phyloP scores from a whole-genome alignment of 177 flowering plant genomes.

The Vitis hybrid region DNA sequence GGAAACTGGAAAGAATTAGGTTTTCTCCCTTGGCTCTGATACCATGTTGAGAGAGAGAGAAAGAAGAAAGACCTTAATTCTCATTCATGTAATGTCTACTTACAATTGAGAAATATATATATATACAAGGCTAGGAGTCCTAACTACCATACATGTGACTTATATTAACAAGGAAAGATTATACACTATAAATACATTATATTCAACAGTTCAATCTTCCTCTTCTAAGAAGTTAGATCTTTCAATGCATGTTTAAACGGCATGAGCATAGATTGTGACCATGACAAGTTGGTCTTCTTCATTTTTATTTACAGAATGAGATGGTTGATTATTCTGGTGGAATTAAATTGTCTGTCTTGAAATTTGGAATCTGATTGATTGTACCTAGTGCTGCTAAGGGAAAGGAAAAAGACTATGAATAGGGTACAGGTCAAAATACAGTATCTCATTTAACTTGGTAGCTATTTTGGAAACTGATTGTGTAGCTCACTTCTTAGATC shows the following conservation, averaged over 20 bases:
- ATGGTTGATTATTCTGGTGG: not conserved
- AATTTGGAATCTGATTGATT: not conserved
- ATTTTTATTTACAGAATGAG: not conserved
- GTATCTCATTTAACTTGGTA: not conserved
- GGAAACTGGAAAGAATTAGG: no score
- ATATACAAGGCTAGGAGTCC: no score
- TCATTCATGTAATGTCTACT: no score
- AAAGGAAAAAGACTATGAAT: not conserved
- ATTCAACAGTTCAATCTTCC: not conserved
- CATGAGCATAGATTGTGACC: not conserved
- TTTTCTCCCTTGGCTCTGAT: no score
- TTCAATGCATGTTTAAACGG: not conserved
- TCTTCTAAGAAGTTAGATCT: not conserved
- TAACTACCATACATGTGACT: no score
- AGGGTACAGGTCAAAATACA: not conserved
- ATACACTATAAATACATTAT: no score
- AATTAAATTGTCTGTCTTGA: not conserved
- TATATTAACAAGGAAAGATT: no score
- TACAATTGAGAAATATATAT: no score
- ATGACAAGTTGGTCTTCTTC: not conserved
- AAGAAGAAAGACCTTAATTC: no score
- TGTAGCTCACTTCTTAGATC: not conserved
- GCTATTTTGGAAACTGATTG: not conserved
- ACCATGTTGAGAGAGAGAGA: no score
- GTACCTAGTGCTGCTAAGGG: not conserved